Conservation (phyloP, 805 yeast species). For the Wickerhamomyces ciferrii region DNA sequence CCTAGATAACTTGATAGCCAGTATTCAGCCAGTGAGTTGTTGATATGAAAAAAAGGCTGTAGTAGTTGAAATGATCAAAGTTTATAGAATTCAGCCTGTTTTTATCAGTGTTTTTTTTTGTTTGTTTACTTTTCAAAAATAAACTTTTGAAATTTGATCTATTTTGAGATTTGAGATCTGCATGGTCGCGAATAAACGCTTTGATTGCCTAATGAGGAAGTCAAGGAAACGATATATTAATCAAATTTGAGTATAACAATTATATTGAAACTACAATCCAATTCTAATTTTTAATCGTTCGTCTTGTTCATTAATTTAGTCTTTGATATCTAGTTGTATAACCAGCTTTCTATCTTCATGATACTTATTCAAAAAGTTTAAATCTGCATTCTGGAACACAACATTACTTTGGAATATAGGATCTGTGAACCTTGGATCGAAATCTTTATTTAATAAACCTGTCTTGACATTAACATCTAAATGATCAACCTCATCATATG, state of each 20-base stretch:
- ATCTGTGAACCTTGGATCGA: constrained; percentile 20
- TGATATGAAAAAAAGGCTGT: neutral
- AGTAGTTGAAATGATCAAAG: neutral
- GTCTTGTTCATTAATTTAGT: neutral
- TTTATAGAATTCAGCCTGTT: neutral
- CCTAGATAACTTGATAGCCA: neutral
- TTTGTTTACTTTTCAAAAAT: neutral
- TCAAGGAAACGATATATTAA: no score
- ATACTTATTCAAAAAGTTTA: constrained; percentile 11
- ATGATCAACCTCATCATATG: constrained; percentile 2
- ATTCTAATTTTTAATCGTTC: no score
- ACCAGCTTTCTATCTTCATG: constrained; percentile 17
- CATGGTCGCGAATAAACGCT: neutral
- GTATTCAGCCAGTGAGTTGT: no score
- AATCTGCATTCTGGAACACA: constrained; percentile 10
- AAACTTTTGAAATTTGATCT: neutral
- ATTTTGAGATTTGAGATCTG: neutral
- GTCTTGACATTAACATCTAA: constrained; percentile 9
- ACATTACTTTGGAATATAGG: constrained; percentile 11
- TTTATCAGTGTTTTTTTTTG: neutral
- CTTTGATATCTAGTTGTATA: constrained; percentile 5
- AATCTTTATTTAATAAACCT: constrained; percentile 12
- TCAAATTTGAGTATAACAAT: no score
- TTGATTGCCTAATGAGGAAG: neutral
- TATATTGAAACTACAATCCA: neutral